Evolutionary conservation across 2,329 filamentous ascomycete species (phyloP), one percentile per base, ranked within the genome.

Genomic region (Mariannaea elegans): DNA sequence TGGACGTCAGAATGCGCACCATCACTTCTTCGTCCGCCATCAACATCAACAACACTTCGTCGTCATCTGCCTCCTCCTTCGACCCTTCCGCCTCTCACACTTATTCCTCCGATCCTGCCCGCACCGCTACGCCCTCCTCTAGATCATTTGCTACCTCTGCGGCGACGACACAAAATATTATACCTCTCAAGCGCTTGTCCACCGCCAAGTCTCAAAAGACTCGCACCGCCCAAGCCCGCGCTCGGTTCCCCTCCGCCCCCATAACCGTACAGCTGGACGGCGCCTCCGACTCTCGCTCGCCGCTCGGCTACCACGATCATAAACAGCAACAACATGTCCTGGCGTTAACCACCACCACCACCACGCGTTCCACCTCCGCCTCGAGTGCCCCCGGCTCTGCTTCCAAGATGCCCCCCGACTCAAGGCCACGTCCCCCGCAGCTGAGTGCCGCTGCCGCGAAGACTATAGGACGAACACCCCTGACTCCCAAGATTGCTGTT

Each of bases 361-460:
- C 66, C 58, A 63, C 68, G 44, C 66, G 69, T 38, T 69, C 68
- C 53, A 62, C 64, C 53, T 61, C 66, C 42, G 52, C 52, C 47
- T 71, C 68, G 67, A 69, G 67, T 65, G 65, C 64, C 56, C 61
- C 64, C 42, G 59, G 65, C 45, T 55, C 62, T 42, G 55, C 62
- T 61, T 48, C 63, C 53, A 76, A 70, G 47, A 76, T 77, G 74
- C 74, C 80, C 72, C 80, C 85, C 64, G 79, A 77, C 76, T 82
- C 82, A 67, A 82, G 82, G 72, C 86, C 88, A 38, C 83, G 90
- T 71, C 89, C 89, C 79, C 90, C 92, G 52, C 84, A 87, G 59
- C 86, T 93, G 70, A 85, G 82, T 75, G 83, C 89, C 64, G 80
- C 87, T 44, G 86, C 83, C 45, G 81, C 84, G 67, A 82, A 88